These are phyloP conservation scores for Dictyostelium purpureum DNA, from an alignment of 78 protist species.

Conservation along the genomic window DNA sequence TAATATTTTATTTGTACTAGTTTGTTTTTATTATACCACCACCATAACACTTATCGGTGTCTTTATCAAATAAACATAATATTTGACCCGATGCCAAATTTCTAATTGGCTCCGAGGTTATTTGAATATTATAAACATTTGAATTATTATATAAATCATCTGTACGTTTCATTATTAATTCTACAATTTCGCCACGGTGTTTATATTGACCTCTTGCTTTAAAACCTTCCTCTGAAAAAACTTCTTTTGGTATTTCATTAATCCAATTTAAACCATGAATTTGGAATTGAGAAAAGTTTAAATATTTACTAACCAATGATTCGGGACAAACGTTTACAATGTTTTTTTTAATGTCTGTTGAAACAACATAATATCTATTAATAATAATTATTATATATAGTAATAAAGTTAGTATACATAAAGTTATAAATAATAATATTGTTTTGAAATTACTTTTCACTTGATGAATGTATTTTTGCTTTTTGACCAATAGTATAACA, in stretches of 20 bases:
- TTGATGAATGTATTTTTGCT: constrained; percentile 30
- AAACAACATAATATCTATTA: not conserved
- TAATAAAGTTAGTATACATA: not conserved
- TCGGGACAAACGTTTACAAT: constrained; percentile 66
- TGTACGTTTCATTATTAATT: not conserved
- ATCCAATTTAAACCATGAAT: constrained; percentile 40
- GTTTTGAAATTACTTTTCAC: not conserved
- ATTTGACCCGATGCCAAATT: constrained; percentile 42
- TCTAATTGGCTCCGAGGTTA: not conserved
- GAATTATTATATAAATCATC: not conserved
- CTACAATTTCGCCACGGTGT: constrained; percentile 16
- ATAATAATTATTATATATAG: not conserved
- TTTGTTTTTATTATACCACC: constrained; percentile 44
- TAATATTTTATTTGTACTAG: no score
- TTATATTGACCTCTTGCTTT: constrained; percentile 23
- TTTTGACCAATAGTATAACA: constrained; percentile 68
- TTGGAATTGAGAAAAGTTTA: not conserved
- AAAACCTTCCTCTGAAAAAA: not conserved
- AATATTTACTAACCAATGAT: not conserved
- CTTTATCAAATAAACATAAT: constrained; percentile 26
- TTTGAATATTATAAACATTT: not conserved
- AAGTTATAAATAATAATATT: not conserved
- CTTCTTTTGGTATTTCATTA: constrained; percentile 1
- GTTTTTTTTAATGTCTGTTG: constrained; percentile 17
- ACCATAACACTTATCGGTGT: constrained; percentile 49